A percentile compares a stretch with the other conserved stretches of the same genome.
Evolutionary conservation across 306 rosid genomes (phyloP).

Genomic region (Abrus precatorius): DNA sequence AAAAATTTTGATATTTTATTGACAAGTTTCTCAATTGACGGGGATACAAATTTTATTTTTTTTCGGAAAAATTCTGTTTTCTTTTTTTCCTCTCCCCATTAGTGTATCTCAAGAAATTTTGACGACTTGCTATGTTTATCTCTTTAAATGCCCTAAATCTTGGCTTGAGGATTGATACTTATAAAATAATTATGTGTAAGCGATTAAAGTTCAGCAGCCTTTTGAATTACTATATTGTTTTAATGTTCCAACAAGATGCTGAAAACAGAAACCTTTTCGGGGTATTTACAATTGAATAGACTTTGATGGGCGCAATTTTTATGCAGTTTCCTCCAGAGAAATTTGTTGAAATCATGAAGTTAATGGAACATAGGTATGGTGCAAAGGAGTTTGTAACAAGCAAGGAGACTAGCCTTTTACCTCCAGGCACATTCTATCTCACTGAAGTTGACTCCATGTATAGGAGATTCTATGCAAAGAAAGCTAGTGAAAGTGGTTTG

Average conservation of each 20-base stretch:
- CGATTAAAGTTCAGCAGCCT: constrained; percentile 2
- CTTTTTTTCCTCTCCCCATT: neutral
- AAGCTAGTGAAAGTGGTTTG: constrained; percentile 41
- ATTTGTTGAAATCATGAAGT: constrained; percentile 73
- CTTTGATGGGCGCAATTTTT: constrained; percentile 34
- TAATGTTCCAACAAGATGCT: constrained; percentile 15
- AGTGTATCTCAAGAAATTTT: constrained; percentile 6
- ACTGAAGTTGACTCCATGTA: constrained; percentile 82
- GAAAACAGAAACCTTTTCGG: constrained; percentile 15
- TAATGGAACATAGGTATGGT: constrained; percentile 90
- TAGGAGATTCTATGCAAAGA: constrained; percentile 80
- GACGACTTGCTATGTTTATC: neutral
- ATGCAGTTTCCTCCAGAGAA: constrained; percentile 80
- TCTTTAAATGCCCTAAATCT: neutral
- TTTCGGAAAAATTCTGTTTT: neutral
- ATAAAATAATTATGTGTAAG: neutral
- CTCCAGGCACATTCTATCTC: constrained; percentile 84
- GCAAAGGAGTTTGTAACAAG: constrained; percentile 84
- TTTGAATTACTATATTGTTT: neutral
- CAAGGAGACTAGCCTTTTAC: constrained; percentile 73
- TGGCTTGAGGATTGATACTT: constrained; percentile 9
- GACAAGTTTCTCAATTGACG: neutral
- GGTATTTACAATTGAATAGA: constrained; percentile 13
- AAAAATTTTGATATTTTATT: neutral
- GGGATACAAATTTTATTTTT: neutral